Conservation (phyloP, 768 basidiomycete species). For the Leucogyrophana mollusca region DNA sequence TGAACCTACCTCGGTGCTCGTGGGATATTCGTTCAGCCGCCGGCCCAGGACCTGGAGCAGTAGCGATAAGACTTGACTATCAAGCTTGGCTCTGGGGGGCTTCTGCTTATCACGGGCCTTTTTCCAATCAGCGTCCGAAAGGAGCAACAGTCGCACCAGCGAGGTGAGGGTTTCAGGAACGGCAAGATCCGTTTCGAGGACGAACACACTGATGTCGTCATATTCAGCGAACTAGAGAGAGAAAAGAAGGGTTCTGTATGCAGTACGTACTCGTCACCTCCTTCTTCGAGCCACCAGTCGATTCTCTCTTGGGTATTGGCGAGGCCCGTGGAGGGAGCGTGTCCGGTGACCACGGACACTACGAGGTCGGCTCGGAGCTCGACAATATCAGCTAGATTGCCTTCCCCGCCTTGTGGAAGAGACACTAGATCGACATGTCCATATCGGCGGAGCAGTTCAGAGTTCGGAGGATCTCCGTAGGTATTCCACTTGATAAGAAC, state of each 20-base stretch:
- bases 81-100: slow-evolving; percentile 70
- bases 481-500: slow-evolving; percentile 76
- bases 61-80: slow-evolving; percentile 45
- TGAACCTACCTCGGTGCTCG: slow-evolving; percentile 46
- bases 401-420: slow-evolving; percentile 41
- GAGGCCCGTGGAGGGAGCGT: slow-evolving; percentile 2
- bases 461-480: slow-evolving; percentile 90
- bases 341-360: slow-evolving; percentile 38
- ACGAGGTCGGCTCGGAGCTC: slow-evolving; percentile 75
- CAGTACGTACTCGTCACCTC: slow-evolving; percentile 78
- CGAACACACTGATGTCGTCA: slow-evolving; percentile 44
- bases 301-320: slow-evolving; percentile 55
- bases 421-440: slow-evolving; percentile 85
- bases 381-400: slow-evolving; percentile 80
- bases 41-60: slow-evolving; percentile 46
- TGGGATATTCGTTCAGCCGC: slow-evolving; percentile 56
- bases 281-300: slow-evolving; percentile 92
- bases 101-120: slow-evolving; percentile 60
- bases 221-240: background rate
- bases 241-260: slow-evolving; percentile 1
- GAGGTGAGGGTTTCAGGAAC: slow-evolving; percentile 60
- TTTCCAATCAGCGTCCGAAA: slow-evolving; percentile 57
- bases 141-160: slow-evolving; percentile 61
- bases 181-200: slow-evolving; percentile 50
- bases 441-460: slow-evolving; percentile 90